Evolutionary conservation across 805 yeast species (phyloP).

Genomic region (Tetrapisispora pingtungensis): DNA sequence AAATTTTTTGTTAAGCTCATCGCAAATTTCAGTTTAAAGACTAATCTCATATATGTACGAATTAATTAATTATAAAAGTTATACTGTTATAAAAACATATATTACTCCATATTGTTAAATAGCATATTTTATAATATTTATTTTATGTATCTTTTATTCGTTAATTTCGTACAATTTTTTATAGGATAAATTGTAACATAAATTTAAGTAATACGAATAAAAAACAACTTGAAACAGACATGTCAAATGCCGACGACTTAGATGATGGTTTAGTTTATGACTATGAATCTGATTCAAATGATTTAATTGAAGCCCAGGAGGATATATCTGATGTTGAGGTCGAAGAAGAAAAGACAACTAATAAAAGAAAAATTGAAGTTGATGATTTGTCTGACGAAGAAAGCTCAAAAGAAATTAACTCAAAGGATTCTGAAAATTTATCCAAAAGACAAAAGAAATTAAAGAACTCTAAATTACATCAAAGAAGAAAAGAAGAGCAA

Average conservation of each 20-base stretch:
- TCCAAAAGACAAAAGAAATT: slow-evolving; percentile 28
- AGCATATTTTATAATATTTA: too few species aligned
- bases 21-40: neutral
- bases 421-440: slow-evolving; percentile 13
- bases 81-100: too few species aligned
- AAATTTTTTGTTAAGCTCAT: neutral
- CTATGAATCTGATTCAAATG: slow-evolving; percentile 21
- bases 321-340: slow-evolving; percentile 3
- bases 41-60: too few species aligned
- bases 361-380: slow-evolving; percentile 17
- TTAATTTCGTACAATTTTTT: too few species aligned
- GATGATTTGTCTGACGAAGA: neutral
- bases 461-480: slow-evolving; percentile 37
- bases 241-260: slow-evolving; percentile 52
- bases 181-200: neutral
- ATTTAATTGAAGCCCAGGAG: slow-evolving; percentile 26
- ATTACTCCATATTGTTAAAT: too few species aligned
- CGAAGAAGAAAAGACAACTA: slow-evolving; percentile 1
- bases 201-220: too few species aligned
- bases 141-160: too few species aligned
- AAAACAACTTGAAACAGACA: neutral
- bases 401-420: slow-evolving; percentile 1
- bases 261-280: slow-evolving; percentile 69
- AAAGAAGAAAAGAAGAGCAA: slow-evolving; percentile 58
- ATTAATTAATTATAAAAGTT: too few species aligned